These are phyloP conservation scores for Dothidotthia symphoricarpi DNA, from an alignment of 2,329 filamentous ascomycete species.

Conservation along the genomic window DNA sequence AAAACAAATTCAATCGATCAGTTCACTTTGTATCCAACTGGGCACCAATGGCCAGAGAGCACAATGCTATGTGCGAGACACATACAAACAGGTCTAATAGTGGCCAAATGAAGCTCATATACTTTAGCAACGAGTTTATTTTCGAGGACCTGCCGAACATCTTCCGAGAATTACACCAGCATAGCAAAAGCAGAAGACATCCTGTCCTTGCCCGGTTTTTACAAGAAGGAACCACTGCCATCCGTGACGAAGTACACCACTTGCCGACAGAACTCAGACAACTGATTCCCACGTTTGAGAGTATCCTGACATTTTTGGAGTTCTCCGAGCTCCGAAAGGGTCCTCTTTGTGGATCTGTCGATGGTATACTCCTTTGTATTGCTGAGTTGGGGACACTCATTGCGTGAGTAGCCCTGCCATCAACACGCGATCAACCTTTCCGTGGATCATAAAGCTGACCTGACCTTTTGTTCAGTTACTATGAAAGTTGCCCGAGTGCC, in stretches of 20 bases:
- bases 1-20: too few relatives aligned
- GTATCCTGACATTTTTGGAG: conserved; percentile 38
- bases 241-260: conserved; percentile 43
- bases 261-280: conserved; percentile 29
- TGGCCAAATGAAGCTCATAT: conserved; percentile 38
- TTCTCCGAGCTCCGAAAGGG: conserved; percentile 42
- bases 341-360: conserved; percentile 46
- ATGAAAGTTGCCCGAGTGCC: conserved; percentile 1
- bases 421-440: not conserved
- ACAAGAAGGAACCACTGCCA: conserved; percentile 39
- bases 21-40: too few relatives aligned
- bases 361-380: conserved; percentile 46
- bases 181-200: conserved; percentile 44
- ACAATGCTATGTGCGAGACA: too few relatives aligned
- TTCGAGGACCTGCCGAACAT: conserved; percentile 46
- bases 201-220: conserved; percentile 45
- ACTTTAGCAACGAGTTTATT: conserved; percentile 52
- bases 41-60: too few relatives aligned
- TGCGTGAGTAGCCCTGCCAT: conserved; percentile 38
- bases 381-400: conserved; percentile 48
- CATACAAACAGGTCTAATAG: not conserved
- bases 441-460: conserved; percentile 1
- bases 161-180: conserved; percentile 42
- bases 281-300: conserved; percentile 42
- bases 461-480: not conserved